Evolutionary conservation across 2,329 filamentous ascomycete genomes (phyloP).

Genomic region (Fusarium vanettenii): DNA sequence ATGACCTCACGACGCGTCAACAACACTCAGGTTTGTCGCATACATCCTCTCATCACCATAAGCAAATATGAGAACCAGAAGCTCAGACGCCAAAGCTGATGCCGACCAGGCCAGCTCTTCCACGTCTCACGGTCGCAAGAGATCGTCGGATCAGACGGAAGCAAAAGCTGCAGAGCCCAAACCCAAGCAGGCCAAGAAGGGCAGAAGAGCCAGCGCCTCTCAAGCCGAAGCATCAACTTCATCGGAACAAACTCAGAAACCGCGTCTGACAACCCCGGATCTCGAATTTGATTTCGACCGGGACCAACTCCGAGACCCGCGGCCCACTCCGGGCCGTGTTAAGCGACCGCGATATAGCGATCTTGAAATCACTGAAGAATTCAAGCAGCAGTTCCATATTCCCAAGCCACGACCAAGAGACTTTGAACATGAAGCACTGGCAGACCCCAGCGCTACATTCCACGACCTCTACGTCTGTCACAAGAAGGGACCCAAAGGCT

Average conservation of each 20-base stretch:
- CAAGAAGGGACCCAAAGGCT: conserved; percentile 28
- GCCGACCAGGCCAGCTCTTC: neutral
- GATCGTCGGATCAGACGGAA: neutral
- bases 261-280: conserved; percentile 8
- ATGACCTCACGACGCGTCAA: neutral
- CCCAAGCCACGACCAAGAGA: neutral
- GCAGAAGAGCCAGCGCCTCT: neutral
- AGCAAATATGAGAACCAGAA: conserved; percentile 15
- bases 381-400: conserved; percentile 16
- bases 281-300: conserved; percentile 31
- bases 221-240: neutral
- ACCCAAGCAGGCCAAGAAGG: conserved; percentile 12
- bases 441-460: neutral
- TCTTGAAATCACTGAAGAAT: conserved; percentile 11
- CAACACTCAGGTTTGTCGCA: too few relatives aligned
- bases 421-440: neutral
- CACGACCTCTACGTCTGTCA: conserved; percentile 29
- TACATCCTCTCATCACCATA: neutral
- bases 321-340: conserved; percentile 27
- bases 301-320: conserved; percentile 20
- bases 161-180: neutral
- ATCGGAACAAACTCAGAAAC: neutral
- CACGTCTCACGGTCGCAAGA: conserved; percentile 5
- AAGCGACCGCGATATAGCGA: neutral
- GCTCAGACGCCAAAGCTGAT: neutral